phyloP scores from a whole-genome alignment of 495 filamentous ascomycete genomes.

The Polyplosphaeria fusca region DNA sequence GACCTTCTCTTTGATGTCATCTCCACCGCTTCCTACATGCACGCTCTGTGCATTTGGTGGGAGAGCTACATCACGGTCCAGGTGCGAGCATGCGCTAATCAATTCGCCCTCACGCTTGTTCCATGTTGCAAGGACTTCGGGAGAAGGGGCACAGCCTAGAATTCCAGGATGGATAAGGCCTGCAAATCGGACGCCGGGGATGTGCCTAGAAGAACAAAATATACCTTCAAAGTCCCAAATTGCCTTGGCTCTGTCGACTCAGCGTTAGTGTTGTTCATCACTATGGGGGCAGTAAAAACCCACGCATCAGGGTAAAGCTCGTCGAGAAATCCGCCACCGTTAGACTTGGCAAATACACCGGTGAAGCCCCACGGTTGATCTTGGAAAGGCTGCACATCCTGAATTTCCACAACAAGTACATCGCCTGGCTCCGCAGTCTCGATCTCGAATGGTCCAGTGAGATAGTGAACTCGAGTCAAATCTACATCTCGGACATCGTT shows the following conservation, averaged over 20 bases:
- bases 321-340: conserved; percentile 90
- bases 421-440: conserved; percentile 85
- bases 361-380: conserved; percentile 91
- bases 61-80: conserved; percentile 73
- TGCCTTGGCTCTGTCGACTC: conserved; percentile 66
- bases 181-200: conserved; percentile 53
- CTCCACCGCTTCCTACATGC: conserved; percentile 66
- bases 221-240: conserved; percentile 99
- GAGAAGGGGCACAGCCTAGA: conserved; percentile 81
- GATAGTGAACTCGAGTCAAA: conserved; percentile 78
- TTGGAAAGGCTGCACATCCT: conserved; percentile 89
- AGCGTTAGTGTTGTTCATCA: not conserved
- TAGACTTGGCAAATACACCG: conserved; percentile 75
- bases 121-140: conserved; percentile 68
- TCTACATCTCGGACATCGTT: conserved; percentile 87
- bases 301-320: conserved; percentile 72
- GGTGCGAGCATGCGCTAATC: conserved; percentile 63
- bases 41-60: conserved; percentile 68
- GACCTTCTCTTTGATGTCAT: conserved; percentile 66
- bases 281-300: not conserved
- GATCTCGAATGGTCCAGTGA: conserved; percentile 88
- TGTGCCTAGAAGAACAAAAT: conserved; percentile 84
- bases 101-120: conserved; percentile 77
- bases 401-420: conserved; percentile 85
- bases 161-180: conserved; percentile 91